A percentile compares a stretch with the other conserved stretches of the same genome.
Conservation (phyloP, 345 rosid species). For the Hevea brasiliensis region DNA sequence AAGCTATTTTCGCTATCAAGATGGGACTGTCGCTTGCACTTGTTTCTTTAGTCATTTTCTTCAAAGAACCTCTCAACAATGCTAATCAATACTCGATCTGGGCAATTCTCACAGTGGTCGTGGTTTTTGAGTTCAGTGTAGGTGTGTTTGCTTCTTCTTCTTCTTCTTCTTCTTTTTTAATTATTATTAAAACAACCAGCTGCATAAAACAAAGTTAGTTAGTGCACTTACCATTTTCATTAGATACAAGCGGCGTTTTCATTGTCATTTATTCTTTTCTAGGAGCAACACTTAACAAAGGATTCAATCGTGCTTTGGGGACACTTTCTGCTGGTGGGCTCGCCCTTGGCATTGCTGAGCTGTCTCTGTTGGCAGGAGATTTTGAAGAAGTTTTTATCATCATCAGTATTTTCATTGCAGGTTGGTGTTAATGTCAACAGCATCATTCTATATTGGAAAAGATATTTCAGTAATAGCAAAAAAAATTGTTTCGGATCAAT, state of each 20-base stretch:
- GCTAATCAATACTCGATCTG: slow-evolving; percentile 67
- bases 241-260: not conserved
- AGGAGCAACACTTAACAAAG: slow-evolving; percentile 90
- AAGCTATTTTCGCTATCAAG: slow-evolving; percentile 55
- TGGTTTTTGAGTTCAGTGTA: slow-evolving; percentile 80
- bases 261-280: not conserved
- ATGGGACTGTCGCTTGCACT: slow-evolving; percentile 68
- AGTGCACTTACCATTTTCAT: no score
- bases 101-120: slow-evolving; percentile 86
- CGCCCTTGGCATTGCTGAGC: slow-evolving; percentile 73
- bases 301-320: slow-evolving; percentile 85
- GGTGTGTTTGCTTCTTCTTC: slow-evolving; percentile 40
- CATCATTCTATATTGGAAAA: no score
- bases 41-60: slow-evolving; percentile 54
- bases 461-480: no score
- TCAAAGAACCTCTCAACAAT: slow-evolving; percentile 48
- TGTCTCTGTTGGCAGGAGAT: slow-evolving; percentile 43
- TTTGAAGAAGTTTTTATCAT: slow-evolving; percentile 51
- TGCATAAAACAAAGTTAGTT: no score
- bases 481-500: not conserved
- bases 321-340: slow-evolving; percentile 84
- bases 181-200: no score
- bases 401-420: slow-evolving; percentile 73
- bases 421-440: slow-evolving; percentile 25
- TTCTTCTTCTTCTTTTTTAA: not conserved